Percentiles rank a stretch among this genome's conserved stretches.
Conservation (phyloP, 306 rosid genomes). For the Rosa multiflora region DNA sequence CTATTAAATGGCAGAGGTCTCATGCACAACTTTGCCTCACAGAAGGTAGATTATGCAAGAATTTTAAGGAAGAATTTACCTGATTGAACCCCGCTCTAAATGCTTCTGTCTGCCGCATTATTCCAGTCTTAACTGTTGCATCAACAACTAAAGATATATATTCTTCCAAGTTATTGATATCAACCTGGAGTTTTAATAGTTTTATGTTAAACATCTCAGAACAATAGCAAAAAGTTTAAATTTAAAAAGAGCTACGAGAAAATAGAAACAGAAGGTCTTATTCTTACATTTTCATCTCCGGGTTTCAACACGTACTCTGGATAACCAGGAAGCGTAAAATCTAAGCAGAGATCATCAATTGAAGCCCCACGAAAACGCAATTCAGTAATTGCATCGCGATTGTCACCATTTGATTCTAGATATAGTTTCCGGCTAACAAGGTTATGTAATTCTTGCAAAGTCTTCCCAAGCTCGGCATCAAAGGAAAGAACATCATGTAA, state of each 20-base stretch:
- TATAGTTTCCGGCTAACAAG: slow-evolving; percentile 69
- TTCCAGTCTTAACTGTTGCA: slow-evolving; percentile 89
- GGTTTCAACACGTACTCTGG: slow-evolving; percentile 78
- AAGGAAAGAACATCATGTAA: slow-evolving; percentile 82
- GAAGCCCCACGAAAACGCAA: slow-evolving; percentile 66
- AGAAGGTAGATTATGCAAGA: neutral
- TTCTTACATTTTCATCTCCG: slow-evolving; percentile 76
- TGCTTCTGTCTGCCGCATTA: slow-evolving; percentile 81
- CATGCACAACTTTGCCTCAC: neutral
- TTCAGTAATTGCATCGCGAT: slow-evolving; percentile 34
- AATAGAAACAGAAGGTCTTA: slow-evolving; percentile 8
- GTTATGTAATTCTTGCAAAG: slow-evolving; percentile 77
- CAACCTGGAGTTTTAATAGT: slow-evolving; percentile 54
- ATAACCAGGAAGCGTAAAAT: slow-evolving; percentile 92
- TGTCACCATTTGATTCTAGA: slow-evolving; percentile 53
- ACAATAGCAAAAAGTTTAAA: neutral
- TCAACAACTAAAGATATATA: slow-evolving; percentile 81
- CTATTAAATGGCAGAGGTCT: neutral
- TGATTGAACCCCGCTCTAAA: slow-evolving; percentile 96
- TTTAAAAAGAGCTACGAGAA: neutral
- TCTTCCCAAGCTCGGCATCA: slow-evolving; percentile 91
- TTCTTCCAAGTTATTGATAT: slow-evolving; percentile 83
- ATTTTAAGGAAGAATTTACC: slow-evolving; percentile 35
- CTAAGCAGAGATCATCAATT: slow-evolving; percentile 83
- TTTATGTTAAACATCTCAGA: slow-evolving; percentile 7